phyloP scores from a whole-genome alignment of 2,329 filamentous ascomycete genomes.

The Cytospora piceicola region DNA sequence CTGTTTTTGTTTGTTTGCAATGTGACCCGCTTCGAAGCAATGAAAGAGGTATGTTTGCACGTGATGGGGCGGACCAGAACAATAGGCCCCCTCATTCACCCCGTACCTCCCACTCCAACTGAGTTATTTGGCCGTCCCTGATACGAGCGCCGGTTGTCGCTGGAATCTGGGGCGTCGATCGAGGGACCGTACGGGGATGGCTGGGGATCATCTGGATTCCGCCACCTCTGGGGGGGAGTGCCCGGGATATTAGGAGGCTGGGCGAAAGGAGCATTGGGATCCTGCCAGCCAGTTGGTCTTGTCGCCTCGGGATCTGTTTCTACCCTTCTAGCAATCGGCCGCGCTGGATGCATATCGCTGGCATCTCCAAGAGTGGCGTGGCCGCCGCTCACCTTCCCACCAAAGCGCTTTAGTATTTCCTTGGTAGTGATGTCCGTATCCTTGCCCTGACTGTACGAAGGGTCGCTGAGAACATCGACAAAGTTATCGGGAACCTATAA shows the following conservation, averaged over 20 bases:
- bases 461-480: slow-evolving; percentile 82
- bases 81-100: slow-evolving; percentile 35
- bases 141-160: slow-evolving; percentile 54
- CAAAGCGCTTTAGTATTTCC: slow-evolving; percentile 93
- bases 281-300: slow-evolving; percentile 64
- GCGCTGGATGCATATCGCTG: slow-evolving; percentile 59
- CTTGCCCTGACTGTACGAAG: slow-evolving; percentile 66
- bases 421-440: slow-evolving; percentile 83
- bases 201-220: slow-evolving; percentile 50
- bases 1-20: slow-evolving; percentile 9
- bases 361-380: slow-evolving; percentile 62
- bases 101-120: slow-evolving; percentile 52
- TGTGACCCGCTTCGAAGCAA: slow-evolving; percentile 12
- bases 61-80: slow-evolving; percentile 3
- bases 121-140: slow-evolving; percentile 56
- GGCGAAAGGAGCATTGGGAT: slow-evolving; percentile 51
- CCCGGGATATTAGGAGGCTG: slow-evolving; percentile 45
- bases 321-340: slow-evolving; percentile 64
- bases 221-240: slow-evolving; percentile 52
- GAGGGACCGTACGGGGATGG: slow-evolving; percentile 51
- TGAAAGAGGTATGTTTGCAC: slow-evolving; percentile 16
- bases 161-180: slow-evolving; percentile 50
- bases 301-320: slow-evolving; percentile 74
- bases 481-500: slow-evolving; percentile 88
- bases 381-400: slow-evolving; percentile 60